These are phyloP conservation scores for Ceratonia siliqua DNA, from an alignment of 306 rosid genomes.

Conservation along the genomic window DNA sequence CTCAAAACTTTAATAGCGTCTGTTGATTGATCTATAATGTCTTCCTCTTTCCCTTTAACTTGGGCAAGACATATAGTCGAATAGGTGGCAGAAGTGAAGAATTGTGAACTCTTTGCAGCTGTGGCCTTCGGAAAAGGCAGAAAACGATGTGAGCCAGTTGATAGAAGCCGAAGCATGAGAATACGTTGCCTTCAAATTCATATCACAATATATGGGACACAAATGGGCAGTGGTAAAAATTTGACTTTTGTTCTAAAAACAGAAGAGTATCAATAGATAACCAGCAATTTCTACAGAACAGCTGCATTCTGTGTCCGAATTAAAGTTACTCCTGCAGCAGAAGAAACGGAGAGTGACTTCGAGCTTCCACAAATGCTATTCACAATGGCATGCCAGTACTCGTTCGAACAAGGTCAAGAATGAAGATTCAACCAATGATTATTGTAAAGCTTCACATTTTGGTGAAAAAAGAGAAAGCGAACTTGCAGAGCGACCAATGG, in stretches of 20 bases:
- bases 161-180: slow-evolving; percentile 46
- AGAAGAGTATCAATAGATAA: neutral
- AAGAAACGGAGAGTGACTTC: neutral
- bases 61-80: slow-evolving; percentile 53
- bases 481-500: neutral
- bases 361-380: neutral
- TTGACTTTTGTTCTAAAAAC: neutral
- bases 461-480: neutral
- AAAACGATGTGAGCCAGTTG: slow-evolving; percentile 26
- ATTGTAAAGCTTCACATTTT: too few relatives aligned
- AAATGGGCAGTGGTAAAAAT: neutral
- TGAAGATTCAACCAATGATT: too few relatives aligned
- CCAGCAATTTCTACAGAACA: neutral
- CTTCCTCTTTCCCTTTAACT: slow-evolving; percentile 28
- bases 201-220: neutral
- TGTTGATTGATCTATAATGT: neutral
- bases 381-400: neutral
- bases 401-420: neutral
- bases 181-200: neutral
- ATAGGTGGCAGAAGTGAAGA: slow-evolving; percentile 49
- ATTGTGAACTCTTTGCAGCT: neutral
- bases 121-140: neutral
- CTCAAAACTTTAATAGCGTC: slow-evolving; percentile 48
- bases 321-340: neutral
- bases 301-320: neutral